Evolutionary conservation across 176 grass and related monocot species (phyloP), one percentile per base, ranked within the genome.

Genomic region (Phragmites australis): DNA sequence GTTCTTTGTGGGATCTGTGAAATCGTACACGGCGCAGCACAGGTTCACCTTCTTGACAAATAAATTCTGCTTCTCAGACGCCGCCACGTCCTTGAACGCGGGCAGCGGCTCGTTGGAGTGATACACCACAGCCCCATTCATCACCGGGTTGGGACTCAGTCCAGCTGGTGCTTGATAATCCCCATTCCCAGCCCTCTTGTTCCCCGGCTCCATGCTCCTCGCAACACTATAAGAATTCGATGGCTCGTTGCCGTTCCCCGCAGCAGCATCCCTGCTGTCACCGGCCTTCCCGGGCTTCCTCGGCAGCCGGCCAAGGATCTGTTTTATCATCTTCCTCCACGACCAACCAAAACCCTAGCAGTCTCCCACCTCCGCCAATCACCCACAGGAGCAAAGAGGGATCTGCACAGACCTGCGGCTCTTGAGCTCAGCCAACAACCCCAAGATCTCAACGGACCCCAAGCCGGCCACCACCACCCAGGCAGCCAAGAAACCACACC

Each of bases 291-390:
- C 90, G 11, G 87, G 86, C 82, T 94, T 94, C 56, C 86, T 91
- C 14, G 95, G 92, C 50, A 97, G 82, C 71, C 92, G 83, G 43
- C 90, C 90, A n/a, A 97, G 80, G 75, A 97, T 89, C 79, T 97
- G 92, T 29, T 97, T 97, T 62, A 97, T 94, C 95, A 97, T 97
- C 84, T 81, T 79, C 18, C n/a, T 43, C 23, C 48, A 40, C 43
- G 17, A n/a, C 21, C 12, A 77, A 82, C 17, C 72, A 86, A 86
- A 83, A 82, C 83, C 72, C 78, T 59, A 78, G 65, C 55, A 77
- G 42, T 48, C 29, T 58, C 58, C 49, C 25, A 58, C 58, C 76
- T 58, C 54, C 69, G 21, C 12, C 71, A 81, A 82, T 65, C 65
- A 41, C 46, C 29, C 50, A 34, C 55, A 39, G 64, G 23, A 79